Percentiles rank a stretch among this genome's conserved stretches.
phyloP scores from a whole-genome alignment of 768 basidiomycete species.

The Amanita muscaria region DNA sequence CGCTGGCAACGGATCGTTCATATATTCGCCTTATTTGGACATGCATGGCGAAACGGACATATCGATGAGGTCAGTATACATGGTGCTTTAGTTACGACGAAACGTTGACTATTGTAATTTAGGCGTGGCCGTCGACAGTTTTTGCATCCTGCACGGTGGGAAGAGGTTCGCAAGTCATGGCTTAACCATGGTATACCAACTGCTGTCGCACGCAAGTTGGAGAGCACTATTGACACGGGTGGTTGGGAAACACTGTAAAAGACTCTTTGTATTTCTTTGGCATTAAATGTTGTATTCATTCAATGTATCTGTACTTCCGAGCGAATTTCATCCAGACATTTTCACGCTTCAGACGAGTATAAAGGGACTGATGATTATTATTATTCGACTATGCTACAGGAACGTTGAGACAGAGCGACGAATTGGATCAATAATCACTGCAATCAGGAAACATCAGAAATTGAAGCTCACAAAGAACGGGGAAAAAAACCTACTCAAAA shows the following conservation, averaged over 20 bases:
- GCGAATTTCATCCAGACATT: too few species aligned
- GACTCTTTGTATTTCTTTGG: too few species aligned
- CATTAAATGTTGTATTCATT: too few species aligned
- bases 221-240: constrained; percentile 81
- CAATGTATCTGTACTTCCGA: too few species aligned
- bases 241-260: constrained; percentile 82
- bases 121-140: constrained; percentile 88
- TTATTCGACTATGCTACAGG: too few species aligned
- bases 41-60: constrained; percentile 90
- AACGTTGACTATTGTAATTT: background rate
- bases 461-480: too few species aligned
- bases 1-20: constrained; percentile 82
- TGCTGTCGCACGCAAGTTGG: constrained; percentile 80
- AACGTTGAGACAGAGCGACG: too few species aligned
- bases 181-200: constrained; percentile 85
- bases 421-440: too few species aligned
- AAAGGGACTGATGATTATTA: too few species aligned
- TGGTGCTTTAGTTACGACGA: background rate
- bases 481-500: background rate
- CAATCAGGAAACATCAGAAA: too few species aligned
- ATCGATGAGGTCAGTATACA: constrained; percentile 68
- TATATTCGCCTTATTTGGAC: constrained; percentile 85
- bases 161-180: constrained; percentile 89
- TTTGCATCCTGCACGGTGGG: constrained; percentile 77
- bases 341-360: too few species aligned